These are phyloP conservation scores for Paulinella micropora DNA, from an alignment of 78 protist genomes.

Conservation along the genomic window DNA sequence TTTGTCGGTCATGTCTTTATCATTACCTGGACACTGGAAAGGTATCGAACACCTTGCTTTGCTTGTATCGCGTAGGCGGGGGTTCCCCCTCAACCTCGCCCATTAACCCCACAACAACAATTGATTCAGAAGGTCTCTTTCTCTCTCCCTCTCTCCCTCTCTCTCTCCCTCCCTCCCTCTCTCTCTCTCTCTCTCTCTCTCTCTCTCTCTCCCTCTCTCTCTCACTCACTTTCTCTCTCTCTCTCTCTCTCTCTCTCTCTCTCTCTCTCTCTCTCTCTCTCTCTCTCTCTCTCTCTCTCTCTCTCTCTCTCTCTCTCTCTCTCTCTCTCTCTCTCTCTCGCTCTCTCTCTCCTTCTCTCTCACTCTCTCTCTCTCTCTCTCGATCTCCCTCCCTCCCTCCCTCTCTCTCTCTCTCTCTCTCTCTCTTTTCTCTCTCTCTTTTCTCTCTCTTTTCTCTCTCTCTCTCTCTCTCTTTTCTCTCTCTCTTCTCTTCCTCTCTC, in stretches of 20 bases:
- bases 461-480: background rate
- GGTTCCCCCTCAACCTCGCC: background rate
- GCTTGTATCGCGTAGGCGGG: too few relatives aligned
- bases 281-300: background rate
- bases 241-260: background rate
- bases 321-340: too few relatives aligned
- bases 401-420: constrained; percentile 18
- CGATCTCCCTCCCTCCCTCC: too few relatives aligned
- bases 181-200: background rate
- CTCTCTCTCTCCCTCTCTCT: background rate
- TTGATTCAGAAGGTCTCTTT: too few relatives aligned
- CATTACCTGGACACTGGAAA: background rate
- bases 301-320: background rate
- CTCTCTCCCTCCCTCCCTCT: constrained; percentile 1
- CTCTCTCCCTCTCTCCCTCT: constrained; percentile 13
- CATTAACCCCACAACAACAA: background rate
- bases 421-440: too few relatives aligned
- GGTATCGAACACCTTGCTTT: background rate
- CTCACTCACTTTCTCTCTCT: too few relatives aligned
- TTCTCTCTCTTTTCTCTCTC: background rate
- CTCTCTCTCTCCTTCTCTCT: too few relatives aligned
- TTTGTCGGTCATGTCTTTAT: background rate
- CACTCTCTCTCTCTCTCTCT: too few relatives aligned
- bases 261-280: background rate
- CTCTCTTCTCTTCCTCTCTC: too few relatives aligned